Evolutionary conservation across 2,329 filamentous ascomycete species (phyloP), one percentile per base, ranked within the genome.

Genomic region (Exophiala calicioides): DNA sequence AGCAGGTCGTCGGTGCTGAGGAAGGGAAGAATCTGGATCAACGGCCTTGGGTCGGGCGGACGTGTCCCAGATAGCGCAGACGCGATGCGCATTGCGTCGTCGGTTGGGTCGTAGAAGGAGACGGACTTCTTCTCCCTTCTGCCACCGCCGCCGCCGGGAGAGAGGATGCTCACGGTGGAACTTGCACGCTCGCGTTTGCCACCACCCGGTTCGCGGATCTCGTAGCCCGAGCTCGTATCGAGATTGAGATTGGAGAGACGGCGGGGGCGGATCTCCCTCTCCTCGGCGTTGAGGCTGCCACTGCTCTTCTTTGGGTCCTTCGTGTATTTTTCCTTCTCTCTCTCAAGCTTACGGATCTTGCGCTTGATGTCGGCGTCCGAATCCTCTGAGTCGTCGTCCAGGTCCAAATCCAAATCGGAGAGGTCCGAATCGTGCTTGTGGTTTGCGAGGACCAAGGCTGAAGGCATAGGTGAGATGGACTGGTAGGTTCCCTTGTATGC

Each of bases 401-500:
- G 27, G 58, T 62, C 15, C 67, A 62, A 53, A 67, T 66, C 49
- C 10, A 74, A 59, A 7, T 66, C 65, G 44, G 79, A 75, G 7
- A 79, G 51, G 47, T 79, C 71, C 19, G 73, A 74, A 16, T 80
- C 78, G 7, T 82, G 74, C 21, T 74, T 67, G 36, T 73, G 82
- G 62, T 60, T 84, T 18, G 66, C 74, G 18, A 90, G 72, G 59
- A 80, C 72, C 47, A 80, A 72, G 1, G 90, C 88, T 0, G 90
- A 90, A 0, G 90, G 90, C 88, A 96, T 95, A 0, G 91, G 90
- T 0, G 90, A 95, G 59, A 94, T 87, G 47, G 88, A 88, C 67
- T 97, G 91, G 60, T 95, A 97, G 0, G 90, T 95, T 29, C 91
- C 91, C 53, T 85, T 86, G 68, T 97, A 97, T 1, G 93, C 85